Evolutionary conservation across 2,329 filamentous ascomycete species (phyloP), one percentile per base, ranked within the genome.

Genomic region (Xylariaceae sp.): DNA sequence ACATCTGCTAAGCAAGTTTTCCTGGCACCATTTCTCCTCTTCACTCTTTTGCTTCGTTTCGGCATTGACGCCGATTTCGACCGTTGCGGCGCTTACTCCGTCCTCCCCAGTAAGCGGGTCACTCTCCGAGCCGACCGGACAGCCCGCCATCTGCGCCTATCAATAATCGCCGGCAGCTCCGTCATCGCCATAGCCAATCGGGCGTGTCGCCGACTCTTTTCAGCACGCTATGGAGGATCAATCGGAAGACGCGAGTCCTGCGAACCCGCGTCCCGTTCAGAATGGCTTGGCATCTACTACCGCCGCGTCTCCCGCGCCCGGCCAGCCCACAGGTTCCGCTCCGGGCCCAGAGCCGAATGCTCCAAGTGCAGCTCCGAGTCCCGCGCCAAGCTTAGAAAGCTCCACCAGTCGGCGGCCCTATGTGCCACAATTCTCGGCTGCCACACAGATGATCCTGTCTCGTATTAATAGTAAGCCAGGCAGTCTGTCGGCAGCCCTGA

Each of bases 361-460:
- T 35, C 23, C 11, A 35, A 51, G 30, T 30, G 11, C 30, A 37
- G 60, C 61, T 15, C 51, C 68, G 13, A 69, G 64, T 51, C 67
- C 61, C 8, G 61, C 62, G 1, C 66, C 66, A 13, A 71, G 69
- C 44, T 61, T 62, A 13, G 35, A 68, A 60, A 67, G 64, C 49
- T 67, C 69, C 2, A 44, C 66, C 47, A 51, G 71, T 69, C 62
- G 65, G 59, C 57, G 72, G 67, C 62, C 65, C 69, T 66, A 74
- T 71, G 58, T 71, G 10, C 70, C 70, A 1, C 71, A 72, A 47
- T 73, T 73, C 62, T 70, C 72, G 0, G 71, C 73, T 7, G 69
- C 74, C 1, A 77, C 75, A 0, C 72, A 76, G 62, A 72, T 77
- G 73, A 77, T 77, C 7, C 66, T 77, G 2, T 72, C 74, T 52